Conservation (phyloP, 2,329 filamentous ascomycete species). For the Fusarium chaquense region DNA sequence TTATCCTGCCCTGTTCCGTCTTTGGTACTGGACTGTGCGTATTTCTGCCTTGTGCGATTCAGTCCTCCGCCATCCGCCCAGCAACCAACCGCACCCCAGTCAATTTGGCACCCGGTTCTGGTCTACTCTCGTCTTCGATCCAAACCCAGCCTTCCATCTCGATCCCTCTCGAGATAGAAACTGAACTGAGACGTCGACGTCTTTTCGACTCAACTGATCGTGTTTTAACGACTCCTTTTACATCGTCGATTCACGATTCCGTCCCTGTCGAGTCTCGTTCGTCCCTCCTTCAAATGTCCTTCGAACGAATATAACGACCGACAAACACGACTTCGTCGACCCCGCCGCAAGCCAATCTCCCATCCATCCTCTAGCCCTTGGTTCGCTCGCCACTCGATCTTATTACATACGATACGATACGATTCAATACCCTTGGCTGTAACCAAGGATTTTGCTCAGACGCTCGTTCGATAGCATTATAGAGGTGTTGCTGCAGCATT, state of each 20-base stretch:
- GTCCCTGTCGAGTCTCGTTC: conserved; percentile 41
- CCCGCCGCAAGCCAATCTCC: conserved; percentile 40
- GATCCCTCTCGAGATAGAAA: conserved; percentile 33
- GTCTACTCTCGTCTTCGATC: conserved; percentile 30
- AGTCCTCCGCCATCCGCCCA: conserved; percentile 44
- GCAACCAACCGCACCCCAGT: conserved; percentile 43
- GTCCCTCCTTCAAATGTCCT: conserved; percentile 49
- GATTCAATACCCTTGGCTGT: conserved; percentile 9
- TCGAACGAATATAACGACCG: conserved; percentile 51
- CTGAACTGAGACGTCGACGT: conserved; percentile 30
- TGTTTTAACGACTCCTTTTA: conserved; percentile 35
- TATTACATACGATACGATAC: conserved; percentile 20
- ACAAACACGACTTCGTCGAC: conserved; percentile 45
- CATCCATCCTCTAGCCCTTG: conserved; percentile 30
- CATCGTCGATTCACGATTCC: conserved; percentile 29
- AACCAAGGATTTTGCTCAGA: conserved; percentile 18
- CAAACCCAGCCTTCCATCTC: conserved; percentile 30
- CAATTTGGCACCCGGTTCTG: conserved; percentile 35
- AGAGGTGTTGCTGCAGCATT: conserved; percentile 51
- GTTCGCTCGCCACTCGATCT: conserved; percentile 28
- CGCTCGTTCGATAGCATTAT: conserved; percentile 28
- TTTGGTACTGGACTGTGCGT: conserved; percentile 34
- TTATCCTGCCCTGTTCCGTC: conserved; percentile 3
- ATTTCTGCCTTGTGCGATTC: conserved; percentile 39
- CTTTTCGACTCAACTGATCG: conserved; percentile 31